Evolutionary conservation across 1,139 yeast genomes (phyloP), one percentile per base, ranked within the genome.

Genomic region (Pichia norvegensis): DNA sequence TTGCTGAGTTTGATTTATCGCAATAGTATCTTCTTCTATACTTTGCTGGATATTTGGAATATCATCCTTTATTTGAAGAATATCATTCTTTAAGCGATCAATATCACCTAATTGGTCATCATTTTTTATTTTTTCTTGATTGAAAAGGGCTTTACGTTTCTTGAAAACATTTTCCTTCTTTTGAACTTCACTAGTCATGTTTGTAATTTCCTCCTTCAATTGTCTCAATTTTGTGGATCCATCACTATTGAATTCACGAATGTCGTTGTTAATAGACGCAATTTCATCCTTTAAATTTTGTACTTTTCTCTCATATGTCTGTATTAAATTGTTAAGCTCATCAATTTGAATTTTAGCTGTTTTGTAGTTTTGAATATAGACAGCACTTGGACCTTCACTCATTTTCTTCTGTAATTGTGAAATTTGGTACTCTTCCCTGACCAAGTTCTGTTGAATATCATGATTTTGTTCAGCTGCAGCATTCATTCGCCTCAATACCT

Each of bases 141-240:
- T 95, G 58, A 73, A 84, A 5, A 63, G 61, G 43, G 73, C 79
- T 36, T 78, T 77, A 43, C 72, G 69, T 1, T 65, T 60, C 33
- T 73, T 76, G 20, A 79, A 67, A 5, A 61, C 64, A 4, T 59
- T 58, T 46, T 76, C 79, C 45, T 76, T 68, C 1, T 66, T 52
- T 2, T 55, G 54, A 0, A 81, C 64, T 27, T 64, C 59, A 14
- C 59, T 53, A 19, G 72, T 65, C 41, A 82, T 60, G 6, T 51
- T 41, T 2, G 61, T 59, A 13, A 84, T 69, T 53, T 85, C 90
- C 23, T 62, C 56, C 56, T 80, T 78, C 46, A 94, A 67, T 54
- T 84, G 78, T 46, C 78, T 77, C 48, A 94, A 70, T 62, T 92
- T 94, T 1, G 82, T 76, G 1, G 90, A 87, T 55, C 88, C 90